Conservation (phyloP, 768 basidiomycete species). For the Boletus coccyginus region DNA sequence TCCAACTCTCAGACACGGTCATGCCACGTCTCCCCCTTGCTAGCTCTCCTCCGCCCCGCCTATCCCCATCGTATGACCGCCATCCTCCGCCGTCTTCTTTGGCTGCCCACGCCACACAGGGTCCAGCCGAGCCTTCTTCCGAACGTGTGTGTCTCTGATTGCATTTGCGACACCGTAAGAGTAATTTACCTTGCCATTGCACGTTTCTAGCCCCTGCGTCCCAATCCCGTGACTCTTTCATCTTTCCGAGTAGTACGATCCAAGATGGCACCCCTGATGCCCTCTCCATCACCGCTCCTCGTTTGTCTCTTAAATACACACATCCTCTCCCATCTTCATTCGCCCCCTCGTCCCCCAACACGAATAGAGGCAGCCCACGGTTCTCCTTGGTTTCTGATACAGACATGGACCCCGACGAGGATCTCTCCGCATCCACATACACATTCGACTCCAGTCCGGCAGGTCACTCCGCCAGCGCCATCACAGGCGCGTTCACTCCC, state of each 20-base stretch:
- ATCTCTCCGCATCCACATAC: slow-evolving; percentile 30
- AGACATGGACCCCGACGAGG: slow-evolving; percentile 24
- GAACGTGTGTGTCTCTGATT: slow-evolving; percentile 23
- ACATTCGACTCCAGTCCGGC: slow-evolving; percentile 23
- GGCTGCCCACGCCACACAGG: slow-evolving; percentile 16
- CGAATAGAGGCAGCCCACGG: slow-evolving; percentile 22
- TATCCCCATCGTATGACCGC: background rate
- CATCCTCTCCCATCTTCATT: slow-evolving; percentile 24
- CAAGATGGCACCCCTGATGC: slow-evolving; percentile 26
- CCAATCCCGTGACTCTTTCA: slow-evolving; percentile 36
- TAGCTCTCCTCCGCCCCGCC: background rate
- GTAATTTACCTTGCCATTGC: slow-evolving; percentile 13
- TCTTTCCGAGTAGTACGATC: slow-evolving; percentile 34
- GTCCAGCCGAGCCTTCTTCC: slow-evolving; percentile 17
- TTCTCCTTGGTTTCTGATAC: slow-evolving; percentile 22
- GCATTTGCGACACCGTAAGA: slow-evolving; percentile 4
- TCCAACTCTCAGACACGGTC: slow-evolving; percentile 56
- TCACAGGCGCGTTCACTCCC: slow-evolving; percentile 18
- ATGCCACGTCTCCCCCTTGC: slow-evolving; percentile 21
- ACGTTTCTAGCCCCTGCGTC: slow-evolving; percentile 25
- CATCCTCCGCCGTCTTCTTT: background rate
- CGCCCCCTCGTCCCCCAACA: slow-evolving; percentile 19
- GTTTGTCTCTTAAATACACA: slow-evolving; percentile 16
- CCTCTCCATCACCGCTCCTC: slow-evolving; percentile 13
- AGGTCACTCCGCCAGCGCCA: slow-evolving; percentile 1